Base-by-base conservation (phyloP, 164 flowering plant species). In the Houttuynia cordata region DNA sequence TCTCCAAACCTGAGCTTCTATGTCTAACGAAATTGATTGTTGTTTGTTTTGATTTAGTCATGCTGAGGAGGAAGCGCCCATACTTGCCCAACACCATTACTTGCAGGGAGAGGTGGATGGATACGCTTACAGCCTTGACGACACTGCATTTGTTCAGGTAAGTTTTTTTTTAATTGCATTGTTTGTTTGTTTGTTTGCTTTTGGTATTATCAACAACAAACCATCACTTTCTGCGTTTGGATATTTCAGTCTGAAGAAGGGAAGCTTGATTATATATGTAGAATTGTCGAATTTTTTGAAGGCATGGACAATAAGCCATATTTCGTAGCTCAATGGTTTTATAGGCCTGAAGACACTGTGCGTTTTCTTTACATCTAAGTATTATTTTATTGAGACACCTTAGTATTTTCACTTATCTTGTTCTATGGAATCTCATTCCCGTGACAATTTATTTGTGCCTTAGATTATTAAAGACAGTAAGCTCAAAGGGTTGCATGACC, bases 281-380 rank as follows among this genome's bases (percentile, higher is more conserved):
- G 72, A 56, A 85, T 91, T 1, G 69, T 83, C 0, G 97, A 88
- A 52, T 41, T 91, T 51, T 91, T 91, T 71, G 83, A 83, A 56
- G 71, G 69, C 0, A 64, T 63, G 9, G 81, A 84, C 58, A 78
- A 79, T 0, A 3, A 51, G 10, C 59, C 21, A 1, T 75, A 82
- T 52, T 82, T 84, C 51, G 78, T 76, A 0, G 87, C 90, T 0
- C 94, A 76, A n/a, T 91, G 97, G 97, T 91, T 68, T 58, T 91
- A 78, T 37, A 76, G 80, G 71, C 77, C 90, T 0, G 59, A 34
- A 10, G 97, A 91, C 56, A 91, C 97, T 15, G 97, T 91, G 74
- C 78, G 74, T 41, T 30, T 21, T 10, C 25, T 39, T 42, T 13
- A 0, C 19, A 7, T 7, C 1, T 10, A 18, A 12, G 7, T 51